phyloP scores from a whole-genome alignment of 148 eudicot species.

The Cornus florida region DNA sequence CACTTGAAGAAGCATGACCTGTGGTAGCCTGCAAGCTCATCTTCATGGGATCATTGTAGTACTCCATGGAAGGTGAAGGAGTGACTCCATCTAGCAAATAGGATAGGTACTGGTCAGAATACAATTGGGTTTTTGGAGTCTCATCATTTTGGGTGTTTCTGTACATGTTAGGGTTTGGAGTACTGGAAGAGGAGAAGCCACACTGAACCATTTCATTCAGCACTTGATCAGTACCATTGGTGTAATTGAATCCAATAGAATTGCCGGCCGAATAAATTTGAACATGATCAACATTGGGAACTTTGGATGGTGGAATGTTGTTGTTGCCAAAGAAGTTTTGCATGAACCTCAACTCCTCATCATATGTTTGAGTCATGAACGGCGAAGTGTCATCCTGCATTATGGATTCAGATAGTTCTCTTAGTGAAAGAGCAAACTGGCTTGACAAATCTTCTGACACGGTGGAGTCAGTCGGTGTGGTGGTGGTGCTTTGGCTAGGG shows the following conservation, averaged over 20 bases:
- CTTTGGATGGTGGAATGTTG: not conserved
- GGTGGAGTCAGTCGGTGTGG: not conserved
- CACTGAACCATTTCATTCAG: not conserved
- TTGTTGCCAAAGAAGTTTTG: slow-evolving; percentile 28
- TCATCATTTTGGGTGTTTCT: slow-evolving; percentile 8
- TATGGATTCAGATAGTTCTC: too few species aligned
- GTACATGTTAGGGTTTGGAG: not conserved
- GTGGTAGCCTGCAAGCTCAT: slow-evolving; percentile 4
- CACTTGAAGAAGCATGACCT: not conserved
- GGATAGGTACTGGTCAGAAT: slow-evolving; percentile 30
- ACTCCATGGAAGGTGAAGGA: slow-evolving; percentile 1
- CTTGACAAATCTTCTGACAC: slow-evolving; percentile 16
- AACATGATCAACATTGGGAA: not conserved
- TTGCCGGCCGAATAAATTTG: not conserved
- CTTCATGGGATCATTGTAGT: slow-evolving; percentile 5
- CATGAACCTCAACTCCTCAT: slow-evolving; percentile 58
- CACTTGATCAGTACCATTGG: not conserved
- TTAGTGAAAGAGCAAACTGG: not conserved
- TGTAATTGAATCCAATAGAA: not conserved
- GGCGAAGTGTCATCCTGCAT: slow-evolving; percentile 23
- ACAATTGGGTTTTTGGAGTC: slow-evolving; percentile 1
- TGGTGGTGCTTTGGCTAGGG: not conserved
- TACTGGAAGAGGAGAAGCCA: not conserved
- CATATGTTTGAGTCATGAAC: slow-evolving; percentile 22
- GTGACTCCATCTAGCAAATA: slow-evolving; percentile 29